phyloP scores from a whole-genome alignment of 352 stramenopile genomes.

The Elongisporangium prolatum region DNA sequence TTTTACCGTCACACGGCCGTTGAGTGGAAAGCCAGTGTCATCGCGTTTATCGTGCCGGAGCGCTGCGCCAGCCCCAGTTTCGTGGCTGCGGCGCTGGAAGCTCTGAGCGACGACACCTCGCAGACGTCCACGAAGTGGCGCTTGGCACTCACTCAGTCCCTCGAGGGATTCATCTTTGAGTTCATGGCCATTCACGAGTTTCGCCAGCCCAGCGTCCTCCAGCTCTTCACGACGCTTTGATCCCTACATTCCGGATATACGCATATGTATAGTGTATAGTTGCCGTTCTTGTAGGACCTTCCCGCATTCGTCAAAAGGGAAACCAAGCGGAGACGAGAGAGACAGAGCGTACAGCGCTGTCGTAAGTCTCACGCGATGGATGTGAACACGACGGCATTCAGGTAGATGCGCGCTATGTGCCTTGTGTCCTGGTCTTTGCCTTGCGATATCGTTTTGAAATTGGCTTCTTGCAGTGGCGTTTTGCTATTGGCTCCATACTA shows the following conservation, averaged over 20 bases:
- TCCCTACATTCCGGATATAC: neutral
- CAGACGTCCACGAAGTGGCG: slow-evolving; percentile 14
- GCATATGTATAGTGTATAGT: neutral
- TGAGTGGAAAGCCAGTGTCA: slow-evolving; percentile 41
- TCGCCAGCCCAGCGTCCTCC: slow-evolving; percentile 58
- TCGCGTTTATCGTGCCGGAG: slow-evolving; percentile 71
- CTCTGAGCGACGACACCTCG: slow-evolving; percentile 8
- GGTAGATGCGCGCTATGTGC: too few relatives aligned
- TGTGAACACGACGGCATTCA: too few relatives aligned
- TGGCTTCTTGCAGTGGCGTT: too few relatives aligned
- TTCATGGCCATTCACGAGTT: slow-evolving; percentile 49
- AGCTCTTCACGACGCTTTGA: slow-evolving; percentile 21
- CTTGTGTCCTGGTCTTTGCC: too few relatives aligned
- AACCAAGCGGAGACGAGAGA: neutral
- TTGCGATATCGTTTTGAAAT: too few relatives aligned
- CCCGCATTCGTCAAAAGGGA: neutral
- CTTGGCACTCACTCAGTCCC: slow-evolving; percentile 20
- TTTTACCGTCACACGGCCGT: slow-evolving; percentile 45
- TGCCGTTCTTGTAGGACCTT: neutral
- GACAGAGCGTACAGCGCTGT: too few relatives aligned
- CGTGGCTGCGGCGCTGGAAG: slow-evolving; percentile 26
- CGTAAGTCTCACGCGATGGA: neutral
- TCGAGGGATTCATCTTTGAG: slow-evolving; percentile 52
- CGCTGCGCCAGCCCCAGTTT: slow-evolving; percentile 43
- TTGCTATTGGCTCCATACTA: too few relatives aligned